These are phyloP conservation scores for Stenogyne calaminthoides DNA, from an alignment of 305 asterid species.

Conservation along the genomic window DNA sequence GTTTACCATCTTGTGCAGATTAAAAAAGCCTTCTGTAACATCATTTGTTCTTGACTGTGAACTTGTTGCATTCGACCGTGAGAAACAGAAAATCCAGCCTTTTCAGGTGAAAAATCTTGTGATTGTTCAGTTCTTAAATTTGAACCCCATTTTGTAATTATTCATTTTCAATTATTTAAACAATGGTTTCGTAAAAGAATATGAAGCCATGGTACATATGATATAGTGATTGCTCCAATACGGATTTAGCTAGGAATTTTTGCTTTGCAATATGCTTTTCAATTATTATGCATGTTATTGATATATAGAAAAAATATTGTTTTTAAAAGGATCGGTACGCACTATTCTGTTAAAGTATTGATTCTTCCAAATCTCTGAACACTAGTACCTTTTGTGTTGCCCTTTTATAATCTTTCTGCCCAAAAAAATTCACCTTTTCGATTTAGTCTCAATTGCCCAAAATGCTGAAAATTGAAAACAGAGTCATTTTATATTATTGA, in stretches of 20 bases:
- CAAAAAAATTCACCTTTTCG: too few relatives aligned
- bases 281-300: background rate
- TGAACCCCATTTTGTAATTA: constrained; percentile 11
- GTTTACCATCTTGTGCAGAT: constrained; percentile 53
- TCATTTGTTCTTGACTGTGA: constrained; percentile 98
- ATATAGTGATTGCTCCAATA: constrained; percentile 14
- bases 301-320: background rate
- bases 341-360: constrained; percentile 12
- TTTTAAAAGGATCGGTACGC: background rate
- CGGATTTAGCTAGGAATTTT: constrained; percentile 3
- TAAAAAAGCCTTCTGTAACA: constrained; percentile 63
- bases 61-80: constrained; percentile 91
- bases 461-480: too few relatives aligned
- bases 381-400: constrained; percentile 3
- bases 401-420: constrained; percentile 1
- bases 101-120: constrained; percentile 66
- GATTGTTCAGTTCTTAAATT: constrained; percentile 15
- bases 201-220: constrained; percentile 10
- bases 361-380: constrained; percentile 2
- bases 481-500: too few relatives aligned
- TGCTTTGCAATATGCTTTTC: constrained; percentile 17
- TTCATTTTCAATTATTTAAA: constrained; percentile 12
- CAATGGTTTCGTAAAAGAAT: background rate
- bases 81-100: constrained; percentile 88
- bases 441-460: too few relatives aligned